A percentile compares a stretch with the other conserved stretches of the same genome.
phyloP scores from a whole-genome alignment of 2,329 filamentous ascomycete genomes.

The Stemphylium beticola region DNA sequence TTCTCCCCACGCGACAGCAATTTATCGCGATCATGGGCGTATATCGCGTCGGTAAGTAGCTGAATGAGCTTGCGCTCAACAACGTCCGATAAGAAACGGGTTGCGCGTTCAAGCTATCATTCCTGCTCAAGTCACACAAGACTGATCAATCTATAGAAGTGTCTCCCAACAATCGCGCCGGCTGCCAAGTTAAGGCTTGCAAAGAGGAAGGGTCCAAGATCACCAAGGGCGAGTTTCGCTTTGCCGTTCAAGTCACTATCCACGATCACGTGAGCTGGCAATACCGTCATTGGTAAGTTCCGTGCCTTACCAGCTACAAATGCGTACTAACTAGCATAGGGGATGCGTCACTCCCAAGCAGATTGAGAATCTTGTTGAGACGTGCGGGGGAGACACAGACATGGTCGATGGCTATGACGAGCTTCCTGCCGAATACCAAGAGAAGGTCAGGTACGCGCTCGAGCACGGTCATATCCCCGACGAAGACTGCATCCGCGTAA shows the following conservation, averaged over 20 bases:
- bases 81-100: neutral
- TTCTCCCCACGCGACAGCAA: neutral
- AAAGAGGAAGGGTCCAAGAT: constrained; percentile 75
- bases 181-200: constrained; percentile 74
- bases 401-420: constrained; percentile 83
- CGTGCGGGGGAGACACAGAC: constrained; percentile 65
- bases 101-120: neutral
- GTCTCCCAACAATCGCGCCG: constrained; percentile 67
- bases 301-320: too few relatives aligned
- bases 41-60: constrained; percentile 35
- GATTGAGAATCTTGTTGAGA: constrained; percentile 68
- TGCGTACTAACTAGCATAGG: constrained; percentile 58
- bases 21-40: constrained; percentile 29
- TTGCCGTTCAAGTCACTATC: constrained; percentile 74
- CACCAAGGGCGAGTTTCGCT: constrained; percentile 71
- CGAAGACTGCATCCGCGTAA: constrained; percentile 87
- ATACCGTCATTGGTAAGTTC: constrained; percentile 84
- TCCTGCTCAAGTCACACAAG: neutral
- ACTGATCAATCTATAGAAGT: constrained; percentile 23
- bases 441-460: constrained; percentile 75
- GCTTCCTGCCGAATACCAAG: constrained; percentile 69
- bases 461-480: constrained; percentile 80
- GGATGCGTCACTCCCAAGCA: constrained; percentile 84
- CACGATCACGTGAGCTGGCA: constrained; percentile 67
- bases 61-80: neutral